Percentiles rank a stretch among this genome's conserved stretches.
These are phyloP conservation scores for Schrenkiella parvula DNA, from an alignment of 345 rosid species.

Conservation along the genomic window DNA sequence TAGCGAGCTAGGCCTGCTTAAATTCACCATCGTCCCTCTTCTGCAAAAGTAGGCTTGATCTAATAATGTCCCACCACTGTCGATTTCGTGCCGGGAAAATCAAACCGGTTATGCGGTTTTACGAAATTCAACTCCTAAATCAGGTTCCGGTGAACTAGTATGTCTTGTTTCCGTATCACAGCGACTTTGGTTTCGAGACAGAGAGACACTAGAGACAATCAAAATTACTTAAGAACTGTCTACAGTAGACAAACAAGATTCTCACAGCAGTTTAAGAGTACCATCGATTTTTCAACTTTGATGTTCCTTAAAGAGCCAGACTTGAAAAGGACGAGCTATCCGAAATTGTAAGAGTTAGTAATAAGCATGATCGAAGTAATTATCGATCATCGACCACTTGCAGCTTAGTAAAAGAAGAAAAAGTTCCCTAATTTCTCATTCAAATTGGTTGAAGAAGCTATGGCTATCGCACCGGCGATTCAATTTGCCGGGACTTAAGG, in stretches of 20 bases:
- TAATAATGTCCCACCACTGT: neutral
- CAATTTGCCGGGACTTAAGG: no score
- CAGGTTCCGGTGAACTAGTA: neutral
- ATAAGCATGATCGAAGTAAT: neutral
- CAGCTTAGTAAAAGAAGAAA: neutral
- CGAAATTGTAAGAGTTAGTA: neutral
- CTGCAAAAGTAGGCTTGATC: neutral
- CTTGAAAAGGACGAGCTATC: slow-evolving; percentile 14
- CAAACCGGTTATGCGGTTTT: neutral
- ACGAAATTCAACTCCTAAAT: neutral
- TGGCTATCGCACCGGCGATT: no score
- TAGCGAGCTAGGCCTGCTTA: slow-evolving; percentile 28
- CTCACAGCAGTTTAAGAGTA: neutral
- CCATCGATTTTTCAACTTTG: slow-evolving; percentile 15
- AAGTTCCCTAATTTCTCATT: no score
- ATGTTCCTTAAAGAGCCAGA: neutral
- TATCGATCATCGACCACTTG: neutral
- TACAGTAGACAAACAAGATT: neutral
- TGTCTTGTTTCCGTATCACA: neutral
- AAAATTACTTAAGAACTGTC: neutral
- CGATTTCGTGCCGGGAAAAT: neutral
- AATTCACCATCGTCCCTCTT: slow-evolving; percentile 31
- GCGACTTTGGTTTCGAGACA: neutral
- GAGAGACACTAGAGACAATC: neutral
- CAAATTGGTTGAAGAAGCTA: no score